phyloP scores from a whole-genome alignment of 2,329 filamentous ascomycete genomes.

The Sporothrix schenckii region DNA sequence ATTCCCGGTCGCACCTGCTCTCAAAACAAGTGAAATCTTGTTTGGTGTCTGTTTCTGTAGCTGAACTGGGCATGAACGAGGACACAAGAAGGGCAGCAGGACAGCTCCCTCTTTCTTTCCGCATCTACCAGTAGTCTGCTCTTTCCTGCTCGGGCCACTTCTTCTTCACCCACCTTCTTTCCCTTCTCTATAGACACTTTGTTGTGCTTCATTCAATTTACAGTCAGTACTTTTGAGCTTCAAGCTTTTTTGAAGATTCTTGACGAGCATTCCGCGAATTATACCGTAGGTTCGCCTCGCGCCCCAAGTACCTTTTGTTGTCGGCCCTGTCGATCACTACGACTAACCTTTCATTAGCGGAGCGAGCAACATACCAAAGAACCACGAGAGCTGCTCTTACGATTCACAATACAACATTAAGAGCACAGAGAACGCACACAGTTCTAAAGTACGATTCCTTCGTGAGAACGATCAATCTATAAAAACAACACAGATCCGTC shows the following conservation, averaged over 20 bases:
- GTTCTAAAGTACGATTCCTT: background rate
- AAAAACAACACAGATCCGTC: constrained; percentile 2
- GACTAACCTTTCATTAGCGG: background rate
- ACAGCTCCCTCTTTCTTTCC: constrained; percentile 14
- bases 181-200: background rate
- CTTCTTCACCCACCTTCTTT: constrained; percentile 1
- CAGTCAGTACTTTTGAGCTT: background rate
- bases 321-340: constrained; percentile 8
- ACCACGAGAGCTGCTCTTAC: background rate
- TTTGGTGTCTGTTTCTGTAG: background rate
- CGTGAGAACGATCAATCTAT: background rate
- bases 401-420: background rate
- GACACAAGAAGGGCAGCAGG: constrained; percentile 1
- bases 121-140: background rate
- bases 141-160: constrained; percentile 17
- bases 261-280: background rate
- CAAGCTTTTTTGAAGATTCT: background rate
- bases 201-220: constrained; percentile 3
- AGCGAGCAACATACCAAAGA: constrained; percentile 12
- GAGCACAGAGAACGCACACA: background rate
- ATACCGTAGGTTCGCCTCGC: constrained; percentile 1
- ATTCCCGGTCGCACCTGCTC: constrained; percentile 25
- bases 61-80: background rate
- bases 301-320: background rate
- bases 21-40: constrained; percentile 27